These are phyloP conservation scores for Paramecium sonneborni DNA, from an alignment of 73 alveolate genomes.

Conservation along the genomic window DNA sequence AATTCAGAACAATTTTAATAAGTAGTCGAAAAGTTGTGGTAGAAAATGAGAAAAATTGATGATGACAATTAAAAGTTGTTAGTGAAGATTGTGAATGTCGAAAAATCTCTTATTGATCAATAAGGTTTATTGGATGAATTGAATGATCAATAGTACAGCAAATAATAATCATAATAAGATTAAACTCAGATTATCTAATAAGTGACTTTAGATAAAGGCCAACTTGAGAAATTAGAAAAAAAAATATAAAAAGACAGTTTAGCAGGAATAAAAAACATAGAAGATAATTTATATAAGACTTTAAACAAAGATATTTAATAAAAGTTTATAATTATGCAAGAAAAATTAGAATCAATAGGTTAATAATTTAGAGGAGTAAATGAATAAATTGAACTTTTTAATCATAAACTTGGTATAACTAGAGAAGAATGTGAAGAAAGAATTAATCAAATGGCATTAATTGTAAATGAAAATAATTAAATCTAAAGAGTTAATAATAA, in stretches of 20 bases:
- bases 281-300: not conserved
- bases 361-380: not conserved
- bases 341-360: not conserved
- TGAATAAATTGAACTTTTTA: not conserved
- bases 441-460: not conserved
- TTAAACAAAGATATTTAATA: not conserved
- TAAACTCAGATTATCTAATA: not conserved
- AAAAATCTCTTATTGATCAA: not conserved
- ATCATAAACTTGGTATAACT: not conserved
- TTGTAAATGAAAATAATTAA: not conserved
- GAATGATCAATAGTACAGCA: not conserved
- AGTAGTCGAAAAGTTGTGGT: not conserved
- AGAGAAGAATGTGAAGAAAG: slow-evolving; percentile 36
- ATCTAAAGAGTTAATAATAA: not conserved
- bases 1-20: not conserved
- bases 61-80: not conserved
- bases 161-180: not conserved
- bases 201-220: not conserved
- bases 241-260: not conserved
- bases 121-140: not conserved
- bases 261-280: not conserved
- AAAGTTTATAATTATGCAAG: not conserved
- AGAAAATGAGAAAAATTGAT: not conserved
- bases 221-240: not conserved
- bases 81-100: not conserved